Base-by-base conservation (phyloP, 352 stramenopile genomes). In the Pythium brachiatum region DNA sequence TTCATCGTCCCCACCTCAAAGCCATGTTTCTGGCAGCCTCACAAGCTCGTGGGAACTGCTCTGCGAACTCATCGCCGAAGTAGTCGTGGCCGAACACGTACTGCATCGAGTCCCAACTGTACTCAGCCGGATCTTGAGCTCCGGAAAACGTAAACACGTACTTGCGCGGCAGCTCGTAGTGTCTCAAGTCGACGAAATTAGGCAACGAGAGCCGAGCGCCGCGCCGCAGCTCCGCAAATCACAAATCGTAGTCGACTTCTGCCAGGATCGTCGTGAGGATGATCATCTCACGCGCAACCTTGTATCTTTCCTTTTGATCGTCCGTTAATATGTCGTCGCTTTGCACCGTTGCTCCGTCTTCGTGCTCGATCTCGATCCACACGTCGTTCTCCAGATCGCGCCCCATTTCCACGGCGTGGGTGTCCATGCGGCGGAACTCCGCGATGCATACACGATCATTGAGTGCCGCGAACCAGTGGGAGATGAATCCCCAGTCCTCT, bases 331-430 rank as follows among this genome's bases (percentile, higher is more conserved):
- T 34, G 36, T 64, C 58, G 11, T 46, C 41, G 8, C 27, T 25
- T 2, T 32, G 48, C 13, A 54, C 44, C 23, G 51, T 13, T 11
- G 21, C 31, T 13, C 47, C 36, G 47, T 46, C 29, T 12, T 62
- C 56, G 26, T 57, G 48, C n/a, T 64, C 47, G 12, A 65, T 29
- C 31, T 59, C 41, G 27, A 65, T 54, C 50, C 51, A 66, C 39
- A 34, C 46, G 51, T 66, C 59, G 21, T 32, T 55, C 38, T 18
- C 31, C 1, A n/a, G n/a, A 23, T 66, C 50, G 20, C 51, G 48
- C 1, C 59, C 59, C 3, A 64, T 16, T 12, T 43, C 47, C 4
- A 36, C 2, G 12, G 21, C n/a, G 27, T 15, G 32, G 20, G 50
- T 54, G 51, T 65, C 58, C 25, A 66, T 18, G 32, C 59, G 51